These are phyloP conservation scores for Komagataella pseudopastoris DNA, from an alignment of 805 yeast species.

Conservation along the genomic window DNA sequence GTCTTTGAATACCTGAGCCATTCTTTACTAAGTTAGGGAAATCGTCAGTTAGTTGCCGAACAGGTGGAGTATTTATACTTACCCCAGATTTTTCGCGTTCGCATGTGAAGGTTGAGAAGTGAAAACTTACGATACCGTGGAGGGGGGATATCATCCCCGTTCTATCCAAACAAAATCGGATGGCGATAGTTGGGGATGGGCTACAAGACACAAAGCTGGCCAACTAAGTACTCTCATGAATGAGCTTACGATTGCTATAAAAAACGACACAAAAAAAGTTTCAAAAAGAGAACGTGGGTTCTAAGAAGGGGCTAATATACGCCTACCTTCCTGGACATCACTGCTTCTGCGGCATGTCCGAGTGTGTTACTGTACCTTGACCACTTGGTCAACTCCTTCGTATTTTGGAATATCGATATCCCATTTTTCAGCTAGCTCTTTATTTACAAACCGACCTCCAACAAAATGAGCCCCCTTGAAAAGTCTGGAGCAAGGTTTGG, in stretches of 20 bases:
- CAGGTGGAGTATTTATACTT: background rate
- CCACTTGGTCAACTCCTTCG: slow-evolving; percentile 42
- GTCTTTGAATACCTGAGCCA: slow-evolving; percentile 20
- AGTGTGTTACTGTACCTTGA: slow-evolving; percentile 14
- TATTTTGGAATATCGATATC: slow-evolving; percentile 55
- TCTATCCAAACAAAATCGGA: too few relatives aligned
- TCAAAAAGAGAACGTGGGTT: background rate
- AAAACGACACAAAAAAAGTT: too few relatives aligned
- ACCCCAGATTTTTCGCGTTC: background rate
- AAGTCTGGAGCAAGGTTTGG: slow-evolving; percentile 64
- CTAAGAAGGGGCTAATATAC: background rate
- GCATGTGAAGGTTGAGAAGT: background rate
- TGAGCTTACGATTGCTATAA: background rate
- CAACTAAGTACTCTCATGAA: background rate
- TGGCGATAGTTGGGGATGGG: too few relatives aligned
- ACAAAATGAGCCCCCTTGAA: slow-evolving; percentile 48
- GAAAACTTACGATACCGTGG: background rate
- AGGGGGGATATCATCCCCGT: background rate
- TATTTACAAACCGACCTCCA: slow-evolving; percentile 81
- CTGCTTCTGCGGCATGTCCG: background rate
- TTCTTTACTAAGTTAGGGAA: background rate
- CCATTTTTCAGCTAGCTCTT: slow-evolving; percentile 55
- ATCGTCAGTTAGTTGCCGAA: slow-evolving; percentile 6
- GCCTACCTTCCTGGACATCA: background rate
- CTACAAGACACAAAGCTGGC: too few relatives aligned